Conservation (phyloP, 345 rosid species). For the Turritis glabra region DNA sequence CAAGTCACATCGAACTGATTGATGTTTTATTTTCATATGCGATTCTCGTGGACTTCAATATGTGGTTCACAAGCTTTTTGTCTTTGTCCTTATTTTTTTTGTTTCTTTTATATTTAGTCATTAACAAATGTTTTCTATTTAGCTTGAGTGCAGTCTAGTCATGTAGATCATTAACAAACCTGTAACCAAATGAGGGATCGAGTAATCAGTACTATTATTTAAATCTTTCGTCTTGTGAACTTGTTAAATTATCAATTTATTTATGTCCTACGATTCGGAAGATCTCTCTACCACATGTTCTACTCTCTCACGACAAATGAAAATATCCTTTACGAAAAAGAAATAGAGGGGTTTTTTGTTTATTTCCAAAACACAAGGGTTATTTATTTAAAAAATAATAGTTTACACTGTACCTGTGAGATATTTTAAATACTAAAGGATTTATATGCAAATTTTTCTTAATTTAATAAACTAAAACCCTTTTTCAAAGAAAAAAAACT, state of each 20-base stretch:
- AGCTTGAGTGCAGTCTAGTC: background rate
- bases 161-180: background rate
- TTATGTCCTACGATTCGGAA: slow-evolving; percentile 12
- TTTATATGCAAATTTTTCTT: background rate
- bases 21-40: slow-evolving; percentile 23
- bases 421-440: background rate
- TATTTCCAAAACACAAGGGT: background rate
- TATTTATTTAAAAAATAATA: background rate
- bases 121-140: slow-evolving; percentile 2
- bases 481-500: too few relatives aligned
- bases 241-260: background rate
- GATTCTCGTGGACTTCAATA: slow-evolving; percentile 31
- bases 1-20: slow-evolving; percentile 27
- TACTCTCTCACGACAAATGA: background rate
- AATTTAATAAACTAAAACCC: background rate
- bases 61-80: slow-evolving; percentile 32
- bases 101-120: background rate
- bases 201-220: background rate
- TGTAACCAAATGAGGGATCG: background rate
- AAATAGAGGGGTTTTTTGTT: background rate
- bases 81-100: background rate
- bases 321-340: background rate
- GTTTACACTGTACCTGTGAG: background rate
- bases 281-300: slow-evolving; percentile 14
- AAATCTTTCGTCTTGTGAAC: background rate